Conservation (phyloP, 371 early-diverging fungal species). For the Encephalitozoon intestinalis region DNA sequence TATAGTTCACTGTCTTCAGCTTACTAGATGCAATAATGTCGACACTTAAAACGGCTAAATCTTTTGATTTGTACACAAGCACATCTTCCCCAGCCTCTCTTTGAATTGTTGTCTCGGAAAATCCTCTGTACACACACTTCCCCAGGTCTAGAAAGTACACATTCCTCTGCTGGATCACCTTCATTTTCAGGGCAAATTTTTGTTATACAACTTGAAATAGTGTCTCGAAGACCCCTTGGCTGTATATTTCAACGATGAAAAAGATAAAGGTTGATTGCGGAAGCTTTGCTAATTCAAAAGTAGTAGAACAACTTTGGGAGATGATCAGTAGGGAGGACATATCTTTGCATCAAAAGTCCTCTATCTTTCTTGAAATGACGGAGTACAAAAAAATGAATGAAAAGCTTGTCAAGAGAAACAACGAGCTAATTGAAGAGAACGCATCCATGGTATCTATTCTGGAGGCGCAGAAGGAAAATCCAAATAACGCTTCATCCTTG, state of each 20-base stretch:
- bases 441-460: not conserved
- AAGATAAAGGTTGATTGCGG: not conserved
- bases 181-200: constrained; percentile 31
- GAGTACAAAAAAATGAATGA: constrained; percentile 18
- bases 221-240: not conserved
- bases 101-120: constrained; percentile 35
- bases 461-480: not conserved
- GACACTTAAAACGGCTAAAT: not conserved
- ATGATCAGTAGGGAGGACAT: not conserved
- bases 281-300: not conserved
- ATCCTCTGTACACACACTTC: constrained; percentile 33
- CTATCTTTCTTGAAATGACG: constrained; percentile 1
- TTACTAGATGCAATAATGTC: not conserved
- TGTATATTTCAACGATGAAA: not conserved
- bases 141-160: constrained; percentile 44
- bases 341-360: not conserved
- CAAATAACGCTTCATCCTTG: not conserved
- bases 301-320: not conserved
- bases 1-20: not conserved
- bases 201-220: constrained; percentile 1
- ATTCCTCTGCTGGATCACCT: constrained; percentile 42
- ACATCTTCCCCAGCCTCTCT: not conserved
- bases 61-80: not conserved
- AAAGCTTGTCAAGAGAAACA: constrained; percentile 4
- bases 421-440: constrained; percentile 17